Evolutionary conservation across 2,329 filamentous ascomycete species (phyloP).

Genomic region (Myriangium duriaei): DNA sequence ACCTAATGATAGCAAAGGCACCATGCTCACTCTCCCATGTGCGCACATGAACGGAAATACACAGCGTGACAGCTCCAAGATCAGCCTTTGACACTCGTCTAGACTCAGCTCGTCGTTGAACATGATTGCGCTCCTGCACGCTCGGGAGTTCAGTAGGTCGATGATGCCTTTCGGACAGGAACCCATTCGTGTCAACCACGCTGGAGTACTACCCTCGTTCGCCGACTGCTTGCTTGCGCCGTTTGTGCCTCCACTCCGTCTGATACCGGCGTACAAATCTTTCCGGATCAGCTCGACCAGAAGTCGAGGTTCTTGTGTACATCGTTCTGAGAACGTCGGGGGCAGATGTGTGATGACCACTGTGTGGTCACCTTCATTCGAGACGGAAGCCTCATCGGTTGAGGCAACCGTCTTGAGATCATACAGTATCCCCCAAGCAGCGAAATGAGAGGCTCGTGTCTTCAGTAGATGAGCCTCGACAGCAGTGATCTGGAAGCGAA

Average conservation of each 20-base stretch:
- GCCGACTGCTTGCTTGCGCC: not conserved
- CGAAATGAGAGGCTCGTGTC: conserved; percentile 45
- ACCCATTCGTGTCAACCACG: conserved; percentile 52
- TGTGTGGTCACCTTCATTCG: conserved; percentile 6
- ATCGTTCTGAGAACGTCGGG: conserved; percentile 61
- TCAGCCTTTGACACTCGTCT: conserved; percentile 46
- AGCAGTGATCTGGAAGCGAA: conserved; percentile 52
- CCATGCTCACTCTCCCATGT: conserved; percentile 51
- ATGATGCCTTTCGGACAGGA: conserved; percentile 63
- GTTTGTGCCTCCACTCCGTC: conserved; percentile 3
- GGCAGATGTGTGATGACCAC: conserved; percentile 49
- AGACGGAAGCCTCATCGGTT: conserved; percentile 1
- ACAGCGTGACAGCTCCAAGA: conserved; percentile 47
- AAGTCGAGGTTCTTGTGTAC: conserved; percentile 56
- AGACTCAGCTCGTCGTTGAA: conserved; percentile 59
- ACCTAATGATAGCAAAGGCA: conserved; percentile 28
- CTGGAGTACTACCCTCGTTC: conserved; percentile 9
- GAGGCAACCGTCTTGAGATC: conserved; percentile 27
- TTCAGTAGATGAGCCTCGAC: conserved; percentile 50
- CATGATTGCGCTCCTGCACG: conserved; percentile 73
- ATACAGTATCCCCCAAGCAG: conserved; percentile 62
- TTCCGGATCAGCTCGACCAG: conserved; percentile 61
- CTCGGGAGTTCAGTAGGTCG: conserved; percentile 62
- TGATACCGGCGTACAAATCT: conserved; percentile 51
- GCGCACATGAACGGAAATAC: conserved; percentile 73